Percentiles rank a stretch among this genome's conserved stretches.
Conservation (phyloP, 306 rosid species). For the Citrullus amarus region DNA sequence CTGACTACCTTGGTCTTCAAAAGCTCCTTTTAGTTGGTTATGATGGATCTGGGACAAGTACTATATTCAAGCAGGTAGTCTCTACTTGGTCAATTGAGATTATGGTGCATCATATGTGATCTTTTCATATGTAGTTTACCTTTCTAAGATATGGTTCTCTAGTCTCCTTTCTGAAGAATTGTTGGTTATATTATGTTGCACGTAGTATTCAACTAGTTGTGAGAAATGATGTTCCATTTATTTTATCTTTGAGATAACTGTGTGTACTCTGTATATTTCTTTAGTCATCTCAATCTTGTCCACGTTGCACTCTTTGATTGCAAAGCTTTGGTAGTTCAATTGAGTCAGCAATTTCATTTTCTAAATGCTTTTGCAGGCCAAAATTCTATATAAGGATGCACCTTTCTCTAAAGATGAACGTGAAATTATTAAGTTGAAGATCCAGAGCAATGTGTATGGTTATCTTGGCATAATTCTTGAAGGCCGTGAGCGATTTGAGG, state of each 20-base stretch:
- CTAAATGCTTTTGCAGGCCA: conserved; percentile 54
- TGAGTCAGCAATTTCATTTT: neutral
- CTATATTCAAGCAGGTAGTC: conserved; percentile 92
- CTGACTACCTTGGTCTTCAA: conserved; percentile 74
- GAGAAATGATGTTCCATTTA: neutral
- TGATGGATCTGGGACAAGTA: conserved; percentile 90
- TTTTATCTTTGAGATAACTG: neutral
- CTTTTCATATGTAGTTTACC: conserved; percentile 3
- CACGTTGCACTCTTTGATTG: neutral
- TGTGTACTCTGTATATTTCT: neutral
- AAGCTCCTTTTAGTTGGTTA: conserved; percentile 90
- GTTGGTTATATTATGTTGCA: neutral
- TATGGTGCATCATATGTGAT: neutral
- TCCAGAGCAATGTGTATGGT: conserved; percentile 80
- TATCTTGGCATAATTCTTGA: conserved; percentile 93
- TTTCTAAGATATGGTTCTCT: neutral
- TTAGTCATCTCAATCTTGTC: neutral
- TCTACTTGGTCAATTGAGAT: conserved; percentile 8
- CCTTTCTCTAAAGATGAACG: conserved; percentile 87
- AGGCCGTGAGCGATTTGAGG: conserved; percentile 97
- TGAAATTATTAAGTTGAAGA: conserved; percentile 67
- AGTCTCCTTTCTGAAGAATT: neutral
- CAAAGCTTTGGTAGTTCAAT: neutral
- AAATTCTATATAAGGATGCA: conserved; percentile 64
- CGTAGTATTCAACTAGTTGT: no score